Conservation (phyloP, 2,329 filamentous ascomycete species). For the Ophiocordyceps polyrhachis-furcata region DNA sequence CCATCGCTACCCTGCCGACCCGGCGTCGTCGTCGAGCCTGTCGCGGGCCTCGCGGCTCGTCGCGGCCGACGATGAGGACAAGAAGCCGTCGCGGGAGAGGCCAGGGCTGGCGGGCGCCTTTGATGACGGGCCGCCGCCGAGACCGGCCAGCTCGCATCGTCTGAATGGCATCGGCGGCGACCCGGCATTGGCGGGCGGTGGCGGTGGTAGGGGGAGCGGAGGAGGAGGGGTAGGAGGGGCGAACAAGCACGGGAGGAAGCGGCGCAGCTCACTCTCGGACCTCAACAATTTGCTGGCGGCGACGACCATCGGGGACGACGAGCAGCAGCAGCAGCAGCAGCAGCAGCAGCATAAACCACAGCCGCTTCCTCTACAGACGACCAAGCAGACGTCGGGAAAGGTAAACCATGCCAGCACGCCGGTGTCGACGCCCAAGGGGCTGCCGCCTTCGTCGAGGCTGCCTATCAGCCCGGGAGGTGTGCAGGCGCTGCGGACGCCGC, state of each 20-base stretch:
- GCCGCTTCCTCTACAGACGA: slow-evolving; percentile 24
- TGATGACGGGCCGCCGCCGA: slow-evolving; percentile 29
- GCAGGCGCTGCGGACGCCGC: slow-evolving; percentile 20
- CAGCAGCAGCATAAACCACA: no score
- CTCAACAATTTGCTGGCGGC: slow-evolving; percentile 50
- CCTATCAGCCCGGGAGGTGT: slow-evolving; percentile 27
- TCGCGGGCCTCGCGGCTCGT: slow-evolving; percentile 29
- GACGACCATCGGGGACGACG: slow-evolving; percentile 26
- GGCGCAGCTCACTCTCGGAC: slow-evolving; percentile 82
- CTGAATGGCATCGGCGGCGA: slow-evolving; percentile 42
- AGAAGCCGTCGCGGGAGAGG: slow-evolving; percentile 39
- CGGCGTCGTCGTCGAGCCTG: slow-evolving; percentile 32
- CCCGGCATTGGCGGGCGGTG: slow-evolving; percentile 17
- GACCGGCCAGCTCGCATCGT: slow-evolving; percentile 38
- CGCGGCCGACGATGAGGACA: not conserved
- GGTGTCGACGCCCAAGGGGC: slow-evolving; percentile 18
- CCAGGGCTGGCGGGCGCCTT: slow-evolving; percentile 44
- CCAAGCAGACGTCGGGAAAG: slow-evolving; percentile 35
- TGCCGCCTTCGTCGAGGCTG: slow-evolving; percentile 28
- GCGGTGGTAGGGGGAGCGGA: not conserved
- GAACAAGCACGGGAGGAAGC: slow-evolving; percentile 45
- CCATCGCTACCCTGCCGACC: slow-evolving; percentile 9
- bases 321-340: slow-evolving; percentile 14
- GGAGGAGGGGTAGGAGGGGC: slow-evolving; percentile 13
- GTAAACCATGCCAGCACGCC: slow-evolving; percentile 17